These are phyloP conservation scores for Closterium sp. DNA, from an alignment of 139 green algal species.

Conservation along the genomic window DNA sequence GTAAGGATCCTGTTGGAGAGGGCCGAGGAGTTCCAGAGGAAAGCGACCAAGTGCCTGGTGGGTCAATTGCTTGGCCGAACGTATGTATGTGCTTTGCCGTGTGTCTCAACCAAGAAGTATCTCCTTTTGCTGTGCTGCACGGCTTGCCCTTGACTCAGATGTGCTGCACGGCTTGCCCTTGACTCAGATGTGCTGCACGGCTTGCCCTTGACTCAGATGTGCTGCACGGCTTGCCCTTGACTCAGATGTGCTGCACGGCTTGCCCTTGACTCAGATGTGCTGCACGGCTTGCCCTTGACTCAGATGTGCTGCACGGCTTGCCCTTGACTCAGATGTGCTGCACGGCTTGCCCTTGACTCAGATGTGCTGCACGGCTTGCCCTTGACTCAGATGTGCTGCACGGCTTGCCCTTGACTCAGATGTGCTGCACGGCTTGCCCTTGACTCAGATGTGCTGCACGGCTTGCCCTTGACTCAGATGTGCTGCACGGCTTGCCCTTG, in stretches of 20 bases:
- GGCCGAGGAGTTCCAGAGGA: no score
- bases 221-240: not conserved
- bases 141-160: not conserved
- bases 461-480: constrained; percentile 5
- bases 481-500: no score
- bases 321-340: not conserved
- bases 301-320: no score
- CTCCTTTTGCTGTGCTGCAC: not conserved
- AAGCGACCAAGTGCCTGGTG: no score
- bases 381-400: not conserved
- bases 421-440: no score
- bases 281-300: constrained; percentile 4
- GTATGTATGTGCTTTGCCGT: no score
- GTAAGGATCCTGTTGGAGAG: not conserved
- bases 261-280: not conserved
- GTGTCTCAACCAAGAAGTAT: not conserved
- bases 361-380: no score
- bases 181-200: no score
- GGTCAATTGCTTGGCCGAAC: no score
- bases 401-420: constrained; percentile 1
- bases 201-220: not conserved
- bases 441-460: not conserved
- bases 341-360: constrained; percentile 7
- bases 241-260: no score
- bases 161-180: not conserved